Evolutionary conservation across 768 basidiomycete species (phyloP), one percentile per base, ranked within the genome.

Genomic region (Kwoniella bestiolae): DNA sequence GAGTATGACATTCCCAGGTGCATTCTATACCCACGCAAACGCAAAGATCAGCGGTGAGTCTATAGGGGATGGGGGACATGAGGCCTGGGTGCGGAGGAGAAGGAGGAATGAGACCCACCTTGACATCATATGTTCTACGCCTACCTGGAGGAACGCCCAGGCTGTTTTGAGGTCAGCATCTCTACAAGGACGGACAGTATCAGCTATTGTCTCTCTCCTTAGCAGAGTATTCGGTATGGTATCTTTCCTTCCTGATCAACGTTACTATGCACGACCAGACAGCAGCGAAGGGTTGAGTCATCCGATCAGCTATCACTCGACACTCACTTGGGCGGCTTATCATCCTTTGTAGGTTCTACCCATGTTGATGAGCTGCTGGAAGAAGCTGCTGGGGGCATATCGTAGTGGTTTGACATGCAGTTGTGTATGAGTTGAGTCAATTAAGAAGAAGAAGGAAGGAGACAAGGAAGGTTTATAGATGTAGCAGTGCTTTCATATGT

Each of bases 51-150:
- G 16, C 11, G n/a, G n/a, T n/a, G n/a, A 3, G 12, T 23, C 26
- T 18, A 29, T n/a, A 23, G 56, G 38, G 38, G 28, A 41, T 18
- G 44, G 9, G n/a, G n/a, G n/a, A n/a, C n/a, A n/a, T n/a, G n/a
- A 29, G 63, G 18, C 82, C 68, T n/a, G n/a, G 3, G 12, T 23
- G 32, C n/a, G 25, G 26, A 23, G 56, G 38, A 45, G 28, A 41
- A n/a, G 44, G 9, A 29, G 63, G 28, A 41, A n/a, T 34, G 9
- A 29, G 63, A n/a, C 82, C 68, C 28, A 82, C 82, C 79, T 65
- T 5, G 74, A 74, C 81, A 82, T 81, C 69, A 81, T 81, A 60
- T 79, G 76, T 28, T 82, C 78, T 80, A 86, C 91, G 90, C 81
- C 81, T 41, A 73, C 69, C 44, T 75, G 66, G 49, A 82, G 76